A percentile compares a stretch with the other conserved stretches of the same genome.
Conservation (phyloP, 73 alveolate genomes). For the Paraurostyla sp. region DNA sequence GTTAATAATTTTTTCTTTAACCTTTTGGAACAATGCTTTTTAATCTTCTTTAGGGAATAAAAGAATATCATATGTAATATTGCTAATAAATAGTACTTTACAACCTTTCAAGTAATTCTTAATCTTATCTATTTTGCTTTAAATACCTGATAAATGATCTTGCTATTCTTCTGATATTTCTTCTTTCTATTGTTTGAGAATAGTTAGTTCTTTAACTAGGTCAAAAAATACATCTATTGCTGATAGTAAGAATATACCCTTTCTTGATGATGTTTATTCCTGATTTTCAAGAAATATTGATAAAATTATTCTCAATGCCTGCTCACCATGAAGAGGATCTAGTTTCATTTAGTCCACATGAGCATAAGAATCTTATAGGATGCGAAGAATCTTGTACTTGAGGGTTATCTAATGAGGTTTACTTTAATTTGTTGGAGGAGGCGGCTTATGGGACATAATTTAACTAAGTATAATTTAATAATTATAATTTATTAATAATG, state of each 20-base stretch:
- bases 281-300: not conserved
- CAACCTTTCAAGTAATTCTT: constrained; percentile 15
- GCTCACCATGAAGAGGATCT: not conserved
- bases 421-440: not conserved
- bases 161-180: not conserved
- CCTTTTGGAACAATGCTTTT: not conserved
- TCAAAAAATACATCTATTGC: constrained; percentile 2
- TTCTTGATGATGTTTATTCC: not conserved
- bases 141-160: not conserved
- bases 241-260: not conserved
- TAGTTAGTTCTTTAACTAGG: not conserved
- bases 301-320: not conserved
- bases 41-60: constrained; percentile 10
- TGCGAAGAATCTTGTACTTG: not conserved
- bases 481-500: too few species aligned
- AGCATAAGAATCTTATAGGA: not conserved
- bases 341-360: not conserved
- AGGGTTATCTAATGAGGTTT: not conserved
- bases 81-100: not conserved
- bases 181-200: too few species aligned
- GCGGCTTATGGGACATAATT: too few species aligned
- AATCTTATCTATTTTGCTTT: not conserved
- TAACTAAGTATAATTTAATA: too few species aligned
- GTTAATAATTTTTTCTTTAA: not conserved
- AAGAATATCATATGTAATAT: not conserved